These are phyloP conservation scores for Pharnaceum exiguum DNA, from an alignment of 148 eudicot species.

Conservation along the genomic window DNA sequence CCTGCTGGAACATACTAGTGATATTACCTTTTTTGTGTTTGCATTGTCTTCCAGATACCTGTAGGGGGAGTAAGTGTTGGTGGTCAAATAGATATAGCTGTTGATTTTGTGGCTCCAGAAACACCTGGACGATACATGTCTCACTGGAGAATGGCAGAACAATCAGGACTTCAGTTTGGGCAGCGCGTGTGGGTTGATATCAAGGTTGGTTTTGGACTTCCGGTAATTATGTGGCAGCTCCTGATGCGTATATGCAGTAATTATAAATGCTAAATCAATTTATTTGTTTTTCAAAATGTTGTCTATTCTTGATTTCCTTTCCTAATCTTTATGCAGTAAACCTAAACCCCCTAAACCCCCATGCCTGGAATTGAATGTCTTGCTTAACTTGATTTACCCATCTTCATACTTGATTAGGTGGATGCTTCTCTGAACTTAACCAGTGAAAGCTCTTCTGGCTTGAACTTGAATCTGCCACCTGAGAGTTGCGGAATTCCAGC, in stretches of 20 bases:
- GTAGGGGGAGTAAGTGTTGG: slow-evolving; percentile 39
- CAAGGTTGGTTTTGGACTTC: slow-evolving; percentile 37
- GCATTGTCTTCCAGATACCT: slow-evolving; percentile 34
- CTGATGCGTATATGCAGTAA: background rate
- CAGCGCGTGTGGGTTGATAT: slow-evolving; percentile 79
- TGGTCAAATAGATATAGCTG: slow-evolving; percentile 59
- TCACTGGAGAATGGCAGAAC: slow-evolving; percentile 77
- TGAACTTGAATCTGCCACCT: slow-evolving; percentile 59
- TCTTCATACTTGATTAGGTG: slow-evolving; percentile 36
- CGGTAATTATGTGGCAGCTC: too few relatives aligned
- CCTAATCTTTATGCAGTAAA: background rate
- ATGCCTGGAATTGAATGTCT: background rate
- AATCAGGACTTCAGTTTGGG: slow-evolving; percentile 72
- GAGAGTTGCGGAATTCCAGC: background rate
- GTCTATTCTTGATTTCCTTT: background rate
- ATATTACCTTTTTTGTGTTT: background rate
- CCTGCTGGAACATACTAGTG: background rate
- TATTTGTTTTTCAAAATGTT: background rate
- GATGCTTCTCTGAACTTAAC: slow-evolving; percentile 38
- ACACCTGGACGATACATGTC: slow-evolving; percentile 68
- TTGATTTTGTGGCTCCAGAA: slow-evolving; percentile 75
- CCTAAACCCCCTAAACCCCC: too few relatives aligned
- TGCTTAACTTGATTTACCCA: background rate
- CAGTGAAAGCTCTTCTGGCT: slow-evolving; percentile 10
- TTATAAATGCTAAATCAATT: too few relatives aligned